phyloP scores from a whole-genome alignment of 345 rosid species.

The Mercurialis annua region DNA sequence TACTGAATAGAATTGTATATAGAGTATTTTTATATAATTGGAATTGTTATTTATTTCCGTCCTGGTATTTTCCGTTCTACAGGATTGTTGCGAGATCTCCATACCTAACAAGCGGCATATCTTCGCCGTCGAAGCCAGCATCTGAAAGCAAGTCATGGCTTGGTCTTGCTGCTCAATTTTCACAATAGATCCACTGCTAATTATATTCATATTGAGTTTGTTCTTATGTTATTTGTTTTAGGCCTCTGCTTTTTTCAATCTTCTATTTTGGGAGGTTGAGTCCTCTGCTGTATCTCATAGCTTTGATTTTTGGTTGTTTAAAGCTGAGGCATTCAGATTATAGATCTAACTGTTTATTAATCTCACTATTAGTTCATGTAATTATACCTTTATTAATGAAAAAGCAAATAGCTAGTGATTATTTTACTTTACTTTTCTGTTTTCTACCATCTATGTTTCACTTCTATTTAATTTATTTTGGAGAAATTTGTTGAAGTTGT shows the following conservation, averaged over 20 bases:
- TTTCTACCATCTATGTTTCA: too few relatives aligned
- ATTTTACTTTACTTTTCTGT: too few relatives aligned
- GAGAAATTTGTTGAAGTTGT: too few relatives aligned
- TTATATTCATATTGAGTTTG: constrained; percentile 8
- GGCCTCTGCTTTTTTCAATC: constrained; percentile 4
- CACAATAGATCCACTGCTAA: constrained; percentile 9
- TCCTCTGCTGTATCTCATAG: constrained; percentile 5
- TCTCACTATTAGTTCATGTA: constrained; percentile 27
- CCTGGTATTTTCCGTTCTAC: constrained; percentile 14
- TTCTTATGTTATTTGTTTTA: not conserved
- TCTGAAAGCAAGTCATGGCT: constrained; percentile 63
- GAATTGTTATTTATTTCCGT: constrained; percentile 6
- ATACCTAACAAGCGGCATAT: constrained; percentile 38
- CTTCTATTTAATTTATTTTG: too few relatives aligned
- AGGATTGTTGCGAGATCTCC: constrained; percentile 69
- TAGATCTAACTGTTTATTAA: constrained; percentile 22
- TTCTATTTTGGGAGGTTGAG: constrained; percentile 16
- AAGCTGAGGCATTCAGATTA: constrained; percentile 13
- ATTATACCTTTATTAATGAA: constrained; percentile 5
- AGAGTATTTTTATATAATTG: not conserved
- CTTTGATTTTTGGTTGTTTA: constrained; percentile 6
- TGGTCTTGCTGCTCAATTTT: constrained; percentile 56
- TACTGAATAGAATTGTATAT: not conserved
- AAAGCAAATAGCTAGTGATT: not conserved
- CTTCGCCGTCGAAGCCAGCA: constrained; percentile 37